Conservation (phyloP, 1,284 basidiomycete genomes). For the Irpex sp. region DNA sequence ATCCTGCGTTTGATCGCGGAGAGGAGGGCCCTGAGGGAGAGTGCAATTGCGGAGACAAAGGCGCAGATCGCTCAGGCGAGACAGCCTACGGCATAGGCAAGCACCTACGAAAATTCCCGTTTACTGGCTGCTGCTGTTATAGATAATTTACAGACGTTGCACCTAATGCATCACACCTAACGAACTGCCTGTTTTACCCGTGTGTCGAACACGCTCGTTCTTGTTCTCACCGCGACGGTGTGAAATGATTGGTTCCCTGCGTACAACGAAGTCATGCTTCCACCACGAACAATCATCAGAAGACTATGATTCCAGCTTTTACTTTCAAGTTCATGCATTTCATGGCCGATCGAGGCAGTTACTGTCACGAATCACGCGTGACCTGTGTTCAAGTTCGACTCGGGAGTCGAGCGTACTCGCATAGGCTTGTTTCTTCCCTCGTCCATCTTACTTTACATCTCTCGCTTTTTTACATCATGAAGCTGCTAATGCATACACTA, state of each 20-base stretch:
- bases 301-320: too few relatives aligned
- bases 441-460: neutral
- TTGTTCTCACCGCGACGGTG: too few relatives aligned
- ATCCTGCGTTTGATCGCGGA: conserved; percentile 47
- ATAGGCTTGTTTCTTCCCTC: neutral
- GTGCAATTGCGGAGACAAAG: conserved; percentile 40
- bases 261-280: too few relatives aligned
- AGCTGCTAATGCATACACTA: neutral
- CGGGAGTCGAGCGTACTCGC: neutral
- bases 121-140: neutral
- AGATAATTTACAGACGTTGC: neutral
- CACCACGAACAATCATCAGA: too few relatives aligned
- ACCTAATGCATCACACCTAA: neutral
- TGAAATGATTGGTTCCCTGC: too few relatives aligned
- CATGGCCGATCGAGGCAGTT: neutral
- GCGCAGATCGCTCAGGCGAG: neutral
- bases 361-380: neutral
- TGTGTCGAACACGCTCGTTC: too few relatives aligned
- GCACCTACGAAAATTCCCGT: neutral
- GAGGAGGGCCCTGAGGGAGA: conserved; percentile 55
- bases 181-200: too few relatives aligned
- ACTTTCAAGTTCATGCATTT: neutral
- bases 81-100: neutral
- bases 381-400: neutral
- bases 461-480: neutral